Base-by-base conservation (phyloP, 805 yeast species). In the Hanseniaspora lindneri region DNA sequence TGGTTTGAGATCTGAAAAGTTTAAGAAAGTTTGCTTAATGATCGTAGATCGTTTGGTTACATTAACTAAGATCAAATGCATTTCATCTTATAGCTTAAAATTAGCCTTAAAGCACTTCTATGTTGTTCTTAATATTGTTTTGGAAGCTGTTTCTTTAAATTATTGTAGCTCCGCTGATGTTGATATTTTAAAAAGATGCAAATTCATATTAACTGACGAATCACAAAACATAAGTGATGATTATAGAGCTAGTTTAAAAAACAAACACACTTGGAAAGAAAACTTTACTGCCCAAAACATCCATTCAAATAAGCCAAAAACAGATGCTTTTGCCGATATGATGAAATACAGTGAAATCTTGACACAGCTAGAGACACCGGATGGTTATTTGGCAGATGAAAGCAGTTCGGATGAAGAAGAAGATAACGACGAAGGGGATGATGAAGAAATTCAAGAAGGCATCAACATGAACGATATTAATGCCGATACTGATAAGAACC, bases 161-260 rank as follows among this genome's bases (percentile, higher is more conserved):
- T 83, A 86, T 83, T 88, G 95, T 1, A 95, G 96, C 1, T 76
- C 87, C 14, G 97, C 98, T 1, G 96, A 92, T 60, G 63, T 88
- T 47, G 83, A 77, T 39, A 75, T 79, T 0, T 74, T 92, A 54
- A 71, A 88, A 55, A 70, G 96, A 23, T 39, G 43, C 8, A 47
- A 47, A 16, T 47, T 47, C 33, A 32, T 25, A 11, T 39, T 39
- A 16, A 14, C 39, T 7, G 36, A 21, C 3, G 50, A 46, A 25
- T 4, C 16, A 28, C 16, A n/a, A 21, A 21, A 8, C 17, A 30
- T 30, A 11, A 30, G 6, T 6, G 34, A 30, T 6, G 6, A 30
- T 17, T 30, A 11, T 14, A 30, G 6, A 30, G n/a, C 10, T 10
- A 14, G 17, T 30, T 30, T 30, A 8, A 30, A 30, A 30, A 30